phyloP scores from a whole-genome alignment of 1,284 basidiomycete species.

The Apiotrichum porosum region DNA sequence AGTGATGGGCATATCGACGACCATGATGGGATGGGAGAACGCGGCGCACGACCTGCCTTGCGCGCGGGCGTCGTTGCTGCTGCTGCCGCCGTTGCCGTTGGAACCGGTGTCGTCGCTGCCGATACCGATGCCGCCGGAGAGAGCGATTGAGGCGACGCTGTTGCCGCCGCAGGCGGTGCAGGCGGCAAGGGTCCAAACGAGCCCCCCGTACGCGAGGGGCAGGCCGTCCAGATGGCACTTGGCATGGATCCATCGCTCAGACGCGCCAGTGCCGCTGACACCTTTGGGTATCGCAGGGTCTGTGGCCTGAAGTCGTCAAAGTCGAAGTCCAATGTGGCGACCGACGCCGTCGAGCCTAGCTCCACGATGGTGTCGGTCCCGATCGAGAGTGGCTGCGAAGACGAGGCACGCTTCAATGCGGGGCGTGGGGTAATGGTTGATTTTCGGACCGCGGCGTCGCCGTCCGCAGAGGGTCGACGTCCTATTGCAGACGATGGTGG shows the following conservation, averaged over 20 bases:
- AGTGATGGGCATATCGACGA: slow-evolving; percentile 18
- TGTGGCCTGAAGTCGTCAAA: slow-evolving; percentile 20
- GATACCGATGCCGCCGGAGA: too few relatives aligned
- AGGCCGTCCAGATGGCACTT: neutral
- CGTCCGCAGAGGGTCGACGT: slow-evolving; percentile 9
- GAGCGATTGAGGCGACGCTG: neutral
- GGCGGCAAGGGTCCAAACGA: neutral
- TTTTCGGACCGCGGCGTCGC: neutral
- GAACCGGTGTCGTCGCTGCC: neutral
- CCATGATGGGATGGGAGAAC: slow-evolving; percentile 18
- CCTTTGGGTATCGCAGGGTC: slow-evolving; percentile 20
- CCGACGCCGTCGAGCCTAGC: too few relatives aligned
- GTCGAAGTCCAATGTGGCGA: too few relatives aligned
- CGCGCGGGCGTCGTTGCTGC: neutral
- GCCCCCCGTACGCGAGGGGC: neutral
- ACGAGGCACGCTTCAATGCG: slow-evolving; percentile 4
- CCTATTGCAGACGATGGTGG: neutral
- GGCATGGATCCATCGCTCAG: slow-evolving; percentile 14
- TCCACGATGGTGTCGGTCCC: neutral
- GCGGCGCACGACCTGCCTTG: slow-evolving; percentile 10
- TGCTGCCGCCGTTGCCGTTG: neutral
- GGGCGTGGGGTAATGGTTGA: neutral
- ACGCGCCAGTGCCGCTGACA: slow-evolving; percentile 19
- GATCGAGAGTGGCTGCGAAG: neutral
- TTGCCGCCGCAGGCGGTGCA: neutral